Base-by-base conservation (phyloP, 2,329 filamentous ascomycete species). In the Hypoxylon sp. region DNA sequence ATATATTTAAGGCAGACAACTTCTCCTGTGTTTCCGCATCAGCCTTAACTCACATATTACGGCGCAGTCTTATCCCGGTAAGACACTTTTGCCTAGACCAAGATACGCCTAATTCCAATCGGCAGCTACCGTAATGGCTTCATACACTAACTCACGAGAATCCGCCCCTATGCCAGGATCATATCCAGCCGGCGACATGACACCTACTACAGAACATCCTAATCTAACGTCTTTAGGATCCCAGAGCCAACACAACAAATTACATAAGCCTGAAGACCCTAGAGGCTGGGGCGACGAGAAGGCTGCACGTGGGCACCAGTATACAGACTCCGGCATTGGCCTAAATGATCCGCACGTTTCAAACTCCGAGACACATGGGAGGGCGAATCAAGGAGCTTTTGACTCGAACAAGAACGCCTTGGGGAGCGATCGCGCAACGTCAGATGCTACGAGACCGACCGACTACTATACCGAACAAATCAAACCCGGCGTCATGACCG, bases 401-500 rank as follows among this genome's bases (percentile, higher is more conserved):
- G 48, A 52, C 7, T 52, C 63, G 1, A 63, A 60, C 13, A 51
- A 43, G 10, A 14, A 43, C 5, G 17, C 17, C 23, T 9, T 38
- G 19, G 45, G 36, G 2, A 55, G 30, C 14, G 55, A 38, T 2
- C 28, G 30, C 10, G 13, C 21, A 7, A 28, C 17, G 28, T 5
- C 45, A 17, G 13, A 2, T 45, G 32, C 19, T 11, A 19, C 49
- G 2, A 48, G 28, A 19, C 13, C 49, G 1, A 38, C 48, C 1
- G 50, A 63, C 9, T 46, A 64, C 36, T 38, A 50, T 36, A 45
- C 43, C 28, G 41, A 25, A 9, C 43, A 48, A 5, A 55, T 41
- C 7, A 66, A 72, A 19, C 73, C 73, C 11, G 72, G 72, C 9
- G 41, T 74, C 17, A 72, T 75, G 68, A 72, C 74, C n/a, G 72